Evolutionary conservation across 2,329 filamentous ascomycete species (phyloP).

Genomic region (Cercospora zeina): DNA sequence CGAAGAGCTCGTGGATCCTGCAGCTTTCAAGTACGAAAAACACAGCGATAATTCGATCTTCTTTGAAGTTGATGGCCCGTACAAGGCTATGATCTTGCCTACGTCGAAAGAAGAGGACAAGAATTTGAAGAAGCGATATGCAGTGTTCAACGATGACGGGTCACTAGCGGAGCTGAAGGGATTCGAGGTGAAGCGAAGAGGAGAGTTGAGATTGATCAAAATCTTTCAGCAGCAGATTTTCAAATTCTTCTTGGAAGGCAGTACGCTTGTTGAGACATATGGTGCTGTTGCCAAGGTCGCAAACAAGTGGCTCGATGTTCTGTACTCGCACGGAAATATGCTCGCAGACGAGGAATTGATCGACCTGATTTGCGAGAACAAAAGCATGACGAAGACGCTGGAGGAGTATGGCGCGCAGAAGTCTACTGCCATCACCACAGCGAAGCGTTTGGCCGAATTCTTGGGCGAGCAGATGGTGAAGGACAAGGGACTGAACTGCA

Average conservation of each 20-base stretch:
- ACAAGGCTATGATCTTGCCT: constrained; percentile 94
- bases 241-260: constrained; percentile 96
- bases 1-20: constrained; percentile 78
- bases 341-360: constrained; percentile 96
- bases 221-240: constrained; percentile 99
- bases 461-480: constrained; percentile 98
- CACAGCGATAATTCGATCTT: constrained; percentile 99
- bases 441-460: constrained; percentile 91
- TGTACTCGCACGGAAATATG: constrained; percentile 83
- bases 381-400: constrained; percentile 94
- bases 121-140: constrained; percentile 98
- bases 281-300: constrained; percentile 88
- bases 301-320: constrained; percentile 93
- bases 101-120: constrained; percentile 99
- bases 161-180: constrained; percentile 94
- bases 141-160: constrained; percentile 97
- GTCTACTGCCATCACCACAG: constrained; percentile 98
- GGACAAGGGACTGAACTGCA: constrained; percentile 98
- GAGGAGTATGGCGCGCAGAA: constrained; percentile 96
- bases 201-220: constrained; percentile 98
- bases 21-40: constrained; percentile 86
- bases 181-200: constrained; percentile 95
- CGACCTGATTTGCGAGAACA: constrained; percentile 99
- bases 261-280: constrained; percentile 85
- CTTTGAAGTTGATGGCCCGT: constrained; percentile 97